Evolutionary conservation across 2,329 filamentous ascomycete genomes (phyloP), one percentile per base, ranked within the genome.

Genomic region (Trichoderma hamatum): DNA sequence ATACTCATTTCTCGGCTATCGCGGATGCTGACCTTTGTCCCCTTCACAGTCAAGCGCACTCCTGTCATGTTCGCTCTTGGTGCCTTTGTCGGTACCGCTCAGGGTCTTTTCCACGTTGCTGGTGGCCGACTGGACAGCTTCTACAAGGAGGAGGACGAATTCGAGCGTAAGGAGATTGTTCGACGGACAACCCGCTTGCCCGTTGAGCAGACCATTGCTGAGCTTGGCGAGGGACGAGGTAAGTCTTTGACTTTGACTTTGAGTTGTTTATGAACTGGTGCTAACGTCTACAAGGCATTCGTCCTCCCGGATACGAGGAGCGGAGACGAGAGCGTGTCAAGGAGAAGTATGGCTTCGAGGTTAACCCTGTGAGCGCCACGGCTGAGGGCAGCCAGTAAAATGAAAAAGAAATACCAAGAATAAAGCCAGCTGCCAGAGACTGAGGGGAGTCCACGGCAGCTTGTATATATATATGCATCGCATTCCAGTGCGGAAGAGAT

Each of bases 171-270:
- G 82, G 89, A 95, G 79, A 85, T 84, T 72, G 72, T 94, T 78
- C 88, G 93, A 78, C 90, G 87, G 83, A 90, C 90, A 77, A 90
- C 90, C 79, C 88, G 93, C 78, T 83, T 90, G 77, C 91, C 93
- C 30, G 84, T 88, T 28, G 90, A 93, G 78, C 90, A 97, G 83
- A 97, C 92, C 2, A 83, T 97, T 72, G 87, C 88, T 28, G 88
- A 95, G 76, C 77, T 97, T 75, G 94, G 94, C 65, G 94, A 97
- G 84, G 93, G 93, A 73, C 88, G 94, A 87, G 93, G 93, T 95
- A 86, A 76, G 84, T 75, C 69, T 13, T 19, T 36, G 16, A 16
- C 21, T 10, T 11, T 4, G 11, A 5, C 6, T 5, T 52, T 24
- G 24, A 16, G 2, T 11, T 3, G 2, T 10, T 30, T 7, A 14